Conservation (phyloP, 352 stramenopile species). For the Pythium utonaiense region DNA sequence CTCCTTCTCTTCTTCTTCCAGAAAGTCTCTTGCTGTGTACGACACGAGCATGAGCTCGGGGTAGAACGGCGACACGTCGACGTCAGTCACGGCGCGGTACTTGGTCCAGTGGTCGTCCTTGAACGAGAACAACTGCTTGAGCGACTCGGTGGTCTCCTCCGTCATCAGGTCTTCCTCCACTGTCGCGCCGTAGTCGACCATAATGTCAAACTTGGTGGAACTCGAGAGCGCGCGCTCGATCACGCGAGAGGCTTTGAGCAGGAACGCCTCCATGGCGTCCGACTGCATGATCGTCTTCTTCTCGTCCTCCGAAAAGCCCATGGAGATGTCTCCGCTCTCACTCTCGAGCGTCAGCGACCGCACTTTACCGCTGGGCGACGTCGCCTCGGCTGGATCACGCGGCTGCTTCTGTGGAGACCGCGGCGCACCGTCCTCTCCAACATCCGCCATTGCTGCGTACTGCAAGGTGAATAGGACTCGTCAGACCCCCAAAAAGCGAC, state of each 20-base stretch:
- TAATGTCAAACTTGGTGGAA: conserved; percentile 77
- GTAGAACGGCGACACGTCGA: conserved; percentile 83
- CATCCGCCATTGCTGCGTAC: conserved; percentile 21
- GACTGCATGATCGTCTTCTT: conserved; percentile 68
- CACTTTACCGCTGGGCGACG: conserved; percentile 39
- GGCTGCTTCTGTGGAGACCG: conserved; percentile 32
- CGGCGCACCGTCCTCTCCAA: conserved; percentile 19
- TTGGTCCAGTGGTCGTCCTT: conserved; percentile 80
- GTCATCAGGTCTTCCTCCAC: conserved; percentile 54
- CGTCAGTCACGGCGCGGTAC: conserved; percentile 75
- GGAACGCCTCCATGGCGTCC: conserved; percentile 71
- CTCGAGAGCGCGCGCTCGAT: conserved; percentile 81
- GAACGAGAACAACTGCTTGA: conserved; percentile 75
- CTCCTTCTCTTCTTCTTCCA: conserved; percentile 74
- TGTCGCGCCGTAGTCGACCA: conserved; percentile 79
- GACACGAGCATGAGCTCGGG: conserved; percentile 69
- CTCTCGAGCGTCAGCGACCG: conserved; percentile 41
- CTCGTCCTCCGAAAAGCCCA: conserved; percentile 48
- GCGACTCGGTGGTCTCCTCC: conserved; percentile 55
- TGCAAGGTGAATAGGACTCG: too few relatives aligned
- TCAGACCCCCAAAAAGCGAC: not conserved
- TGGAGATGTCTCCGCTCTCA: conserved; percentile 18
- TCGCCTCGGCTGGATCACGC: conserved; percentile 23
- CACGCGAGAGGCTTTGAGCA: conserved; percentile 69
- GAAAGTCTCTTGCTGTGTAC: conserved; percentile 64